Evolutionary conservation across 2,329 filamentous ascomycete species (phyloP).

Genomic region (Arthrobotrys megalospora): DNA sequence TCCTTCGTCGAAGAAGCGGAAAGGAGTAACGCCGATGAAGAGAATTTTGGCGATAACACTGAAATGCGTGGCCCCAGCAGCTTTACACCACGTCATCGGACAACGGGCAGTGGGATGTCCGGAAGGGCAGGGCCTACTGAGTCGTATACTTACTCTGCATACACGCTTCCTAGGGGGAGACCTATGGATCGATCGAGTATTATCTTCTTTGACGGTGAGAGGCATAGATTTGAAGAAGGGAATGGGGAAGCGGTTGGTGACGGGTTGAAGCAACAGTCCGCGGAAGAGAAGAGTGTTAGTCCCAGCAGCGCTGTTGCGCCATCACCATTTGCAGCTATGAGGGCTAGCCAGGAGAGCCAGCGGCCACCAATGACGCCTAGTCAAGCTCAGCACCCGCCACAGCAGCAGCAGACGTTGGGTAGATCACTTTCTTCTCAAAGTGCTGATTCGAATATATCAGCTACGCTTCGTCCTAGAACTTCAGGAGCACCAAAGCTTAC

Average conservation of each 20-base stretch:
- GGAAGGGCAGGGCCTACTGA: conserved; percentile 46
- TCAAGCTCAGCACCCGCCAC: conserved; percentile 8
- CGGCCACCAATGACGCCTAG: conserved; percentile 29
- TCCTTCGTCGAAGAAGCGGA: conserved; percentile 51
- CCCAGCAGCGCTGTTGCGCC: conserved; percentile 14
- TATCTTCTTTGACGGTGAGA: conserved; percentile 55
- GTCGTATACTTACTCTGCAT: conserved; percentile 55
- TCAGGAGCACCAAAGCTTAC: conserved; percentile 48
- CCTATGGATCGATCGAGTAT: conserved; percentile 51
- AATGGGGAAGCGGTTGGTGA: neutral
- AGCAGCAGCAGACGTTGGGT: conserved; percentile 27
- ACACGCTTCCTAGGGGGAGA: conserved; percentile 47
- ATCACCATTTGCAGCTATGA: conserved; percentile 56
- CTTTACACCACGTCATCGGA: conserved; percentile 43
- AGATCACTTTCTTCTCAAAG: conserved; percentile 41
- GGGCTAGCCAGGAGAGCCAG: conserved; percentile 51
- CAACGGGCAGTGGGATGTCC: conserved; percentile 51
- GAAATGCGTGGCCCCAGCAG: conserved; percentile 50
- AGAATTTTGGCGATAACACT: conserved; percentile 48
- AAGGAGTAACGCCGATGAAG: conserved; percentile 30
- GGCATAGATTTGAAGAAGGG: conserved; percentile 37
- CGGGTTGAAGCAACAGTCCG: conserved; percentile 13
- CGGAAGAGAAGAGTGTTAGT: conserved; percentile 39
- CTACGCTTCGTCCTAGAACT: conserved; percentile 31
- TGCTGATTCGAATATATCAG: conserved; percentile 38